These are phyloP conservation scores for Naganishia albida DNA, from an alignment of 1,284 basidiomycete species.

Conservation along the genomic window DNA sequence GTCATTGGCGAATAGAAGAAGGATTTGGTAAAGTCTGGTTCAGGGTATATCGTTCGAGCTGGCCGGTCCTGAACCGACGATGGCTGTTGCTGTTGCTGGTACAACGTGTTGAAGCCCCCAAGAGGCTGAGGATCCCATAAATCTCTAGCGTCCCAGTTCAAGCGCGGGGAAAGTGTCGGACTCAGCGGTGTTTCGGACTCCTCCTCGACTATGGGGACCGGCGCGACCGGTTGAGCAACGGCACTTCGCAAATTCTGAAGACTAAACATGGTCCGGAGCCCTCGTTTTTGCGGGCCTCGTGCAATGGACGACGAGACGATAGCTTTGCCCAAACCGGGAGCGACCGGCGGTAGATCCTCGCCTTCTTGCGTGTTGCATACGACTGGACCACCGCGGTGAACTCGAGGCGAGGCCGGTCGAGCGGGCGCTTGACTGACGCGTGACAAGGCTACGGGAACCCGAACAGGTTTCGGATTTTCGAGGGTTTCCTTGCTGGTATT, in stretches of 20 bases:
- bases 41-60: constrained; percentile 22
- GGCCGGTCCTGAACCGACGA: neutral
- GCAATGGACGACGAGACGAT: constrained; percentile 35
- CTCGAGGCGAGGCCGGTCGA: constrained; percentile 42
- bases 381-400: constrained; percentile 44
- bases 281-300: constrained; percentile 10
- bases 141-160: constrained; percentile 32
- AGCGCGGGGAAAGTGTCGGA: constrained; percentile 30
- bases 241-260: constrained; percentile 21
- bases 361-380: constrained; percentile 51
- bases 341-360: constrained; percentile 49
- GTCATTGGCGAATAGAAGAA: constrained; percentile 54
- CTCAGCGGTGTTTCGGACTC: constrained; percentile 5
- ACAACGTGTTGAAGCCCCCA: constrained; percentile 27
- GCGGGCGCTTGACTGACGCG: constrained; percentile 5
- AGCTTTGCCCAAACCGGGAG: constrained; percentile 17
- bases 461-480: constrained; percentile 7
- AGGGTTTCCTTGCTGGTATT: constrained; percentile 28
- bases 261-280: constrained; percentile 32
- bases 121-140: constrained; percentile 24
- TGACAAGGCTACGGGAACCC: constrained; percentile 8
- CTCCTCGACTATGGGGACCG: constrained; percentile 4
- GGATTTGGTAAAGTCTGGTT: constrained; percentile 49
- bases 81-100: constrained; percentile 7
- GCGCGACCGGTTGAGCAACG: constrained; percentile 1